phyloP scores from a whole-genome alignment of 495 filamentous ascomycete genomes.

The Penicillium subrubescens region DNA sequence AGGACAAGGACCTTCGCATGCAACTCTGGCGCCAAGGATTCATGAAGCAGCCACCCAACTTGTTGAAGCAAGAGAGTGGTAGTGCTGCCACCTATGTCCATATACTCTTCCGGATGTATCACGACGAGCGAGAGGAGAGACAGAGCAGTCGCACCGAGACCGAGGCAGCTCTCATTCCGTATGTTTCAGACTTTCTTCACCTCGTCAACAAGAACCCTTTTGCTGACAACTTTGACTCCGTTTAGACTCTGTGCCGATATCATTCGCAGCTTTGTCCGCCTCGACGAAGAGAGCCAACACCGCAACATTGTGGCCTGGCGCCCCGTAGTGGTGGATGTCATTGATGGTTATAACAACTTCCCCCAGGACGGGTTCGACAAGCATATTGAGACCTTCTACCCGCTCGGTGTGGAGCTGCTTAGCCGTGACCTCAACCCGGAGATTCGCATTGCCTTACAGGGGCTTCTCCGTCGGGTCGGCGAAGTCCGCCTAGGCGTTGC shows the following conservation, averaged over 20 bases:
- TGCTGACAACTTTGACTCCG: conserved; percentile 12
- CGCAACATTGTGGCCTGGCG: conserved; percentile 96
- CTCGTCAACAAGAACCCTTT: not conserved
- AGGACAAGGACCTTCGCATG: conserved; percentile 93
- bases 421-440: conserved; percentile 78
- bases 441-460: conserved; percentile 73
- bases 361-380: conserved; percentile 78
- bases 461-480: conserved; percentile 75
- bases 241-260: conserved; percentile 84
- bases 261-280: conserved; percentile 73
- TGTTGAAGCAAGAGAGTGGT: conserved; percentile 97
- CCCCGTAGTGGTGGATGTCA: conserved; percentile 95
- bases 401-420: conserved; percentile 80
- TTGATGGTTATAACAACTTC: conserved; percentile 91
- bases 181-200: conserved; percentile 33
- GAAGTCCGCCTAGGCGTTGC: conserved; percentile 75
- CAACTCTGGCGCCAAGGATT: conserved; percentile 95
- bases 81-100: conserved; percentile 90
- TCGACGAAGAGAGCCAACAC: conserved; percentile 94
- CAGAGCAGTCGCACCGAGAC: conserved; percentile 76
- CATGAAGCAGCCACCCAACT: conserved; percentile 98
- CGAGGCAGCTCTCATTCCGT: conserved; percentile 88
- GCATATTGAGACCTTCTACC: conserved; percentile 81
- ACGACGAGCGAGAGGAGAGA: conserved; percentile 81
- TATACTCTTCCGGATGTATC: conserved; percentile 96